A percentile compares a stretch with the other conserved stretches of the same genome.
Evolutionary conservation across 345 rosid species (phyloP).

Genomic region (Streptanthus diversifolius): DNA sequence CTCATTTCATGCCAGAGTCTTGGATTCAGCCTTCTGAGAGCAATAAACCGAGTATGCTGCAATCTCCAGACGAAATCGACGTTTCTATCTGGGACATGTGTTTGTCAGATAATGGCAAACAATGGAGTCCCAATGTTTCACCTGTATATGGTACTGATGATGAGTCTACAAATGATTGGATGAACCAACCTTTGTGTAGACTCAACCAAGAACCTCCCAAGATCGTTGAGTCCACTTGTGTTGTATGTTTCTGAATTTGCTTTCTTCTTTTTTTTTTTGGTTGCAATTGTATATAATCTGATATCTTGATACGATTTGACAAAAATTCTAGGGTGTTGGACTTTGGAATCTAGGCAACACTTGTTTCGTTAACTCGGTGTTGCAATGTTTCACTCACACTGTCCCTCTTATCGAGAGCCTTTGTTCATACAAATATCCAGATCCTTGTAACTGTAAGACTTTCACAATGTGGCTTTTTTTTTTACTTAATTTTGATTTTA

Average conservation of each 20-base stretch:
- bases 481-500: neutral
- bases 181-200: neutral
- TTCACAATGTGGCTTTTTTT: neutral
- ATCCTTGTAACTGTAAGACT: conserved; percentile 47
- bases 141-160: conserved; percentile 2
- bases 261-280: neutral
- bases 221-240: conserved; percentile 13
- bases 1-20: neutral
- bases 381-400: conserved; percentile 91
- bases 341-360: conserved; percentile 74
- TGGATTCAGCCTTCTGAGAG: neutral
- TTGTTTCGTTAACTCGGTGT: conserved; percentile 76
- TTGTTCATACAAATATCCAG: conserved; percentile 35
- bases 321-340: conserved; percentile 66
- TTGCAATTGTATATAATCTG: neutral
- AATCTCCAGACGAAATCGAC: neutral
- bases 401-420: conserved; percentile 65
- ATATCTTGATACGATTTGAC: neutral
- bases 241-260: conserved; percentile 22
- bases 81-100: neutral
- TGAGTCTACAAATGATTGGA: neutral
- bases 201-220: neutral
- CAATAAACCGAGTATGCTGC: neutral
- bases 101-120: neutral
- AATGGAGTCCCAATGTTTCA: neutral